A percentile compares a stretch with the other conserved stretches of the same genome.
Evolutionary conservation across 345 rosid genomes (phyloP).

Genomic region (Cardamine resedifolia): DNA sequence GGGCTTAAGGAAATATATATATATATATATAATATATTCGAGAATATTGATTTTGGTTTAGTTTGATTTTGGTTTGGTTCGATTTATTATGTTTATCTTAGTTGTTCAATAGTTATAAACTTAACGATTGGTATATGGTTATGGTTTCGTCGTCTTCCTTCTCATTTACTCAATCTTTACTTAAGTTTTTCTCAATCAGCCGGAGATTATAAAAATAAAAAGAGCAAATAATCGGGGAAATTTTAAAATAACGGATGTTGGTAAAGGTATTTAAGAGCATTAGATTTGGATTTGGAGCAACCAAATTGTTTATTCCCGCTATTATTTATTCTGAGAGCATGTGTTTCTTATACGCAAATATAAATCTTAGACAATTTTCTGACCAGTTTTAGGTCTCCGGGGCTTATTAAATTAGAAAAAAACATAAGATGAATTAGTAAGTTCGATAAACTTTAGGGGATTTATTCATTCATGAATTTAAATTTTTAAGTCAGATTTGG

Average conservation of each 20-base stretch:
- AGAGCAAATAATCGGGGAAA: slow-evolving; percentile 4
- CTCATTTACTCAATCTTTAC: neutral
- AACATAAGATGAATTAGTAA: slow-evolving; percentile 4
- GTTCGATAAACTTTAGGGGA: neutral
- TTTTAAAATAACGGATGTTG: slow-evolving; percentile 16
- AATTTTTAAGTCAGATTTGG: no score
- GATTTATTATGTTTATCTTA: neutral
- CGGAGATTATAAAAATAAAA: neutral
- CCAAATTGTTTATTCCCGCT: slow-evolving; percentile 4
- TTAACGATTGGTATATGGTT: slow-evolving; percentile 17
- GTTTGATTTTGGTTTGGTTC: neutral
- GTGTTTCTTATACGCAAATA: slow-evolving; percentile 24
- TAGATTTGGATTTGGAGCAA: slow-evolving; percentile 2
- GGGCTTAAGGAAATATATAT: slow-evolving; percentile 2
- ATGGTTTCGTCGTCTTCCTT: neutral
- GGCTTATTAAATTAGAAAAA: neutral
- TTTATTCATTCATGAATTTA: no score
- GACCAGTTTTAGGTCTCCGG: slow-evolving; percentile 11
- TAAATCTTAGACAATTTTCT: neutral
- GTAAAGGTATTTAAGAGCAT: slow-evolving; percentile 7
- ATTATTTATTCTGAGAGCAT: neutral
- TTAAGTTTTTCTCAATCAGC: neutral
- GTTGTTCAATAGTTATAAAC: neutral
- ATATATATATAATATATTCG: no score
- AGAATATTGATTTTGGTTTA: slow-evolving; percentile 13